Evolutionary conservation across 257 asterid genomes (phyloP), one percentile per base, ranked within the genome.

Genomic region (Salvia hispanica): DNA sequence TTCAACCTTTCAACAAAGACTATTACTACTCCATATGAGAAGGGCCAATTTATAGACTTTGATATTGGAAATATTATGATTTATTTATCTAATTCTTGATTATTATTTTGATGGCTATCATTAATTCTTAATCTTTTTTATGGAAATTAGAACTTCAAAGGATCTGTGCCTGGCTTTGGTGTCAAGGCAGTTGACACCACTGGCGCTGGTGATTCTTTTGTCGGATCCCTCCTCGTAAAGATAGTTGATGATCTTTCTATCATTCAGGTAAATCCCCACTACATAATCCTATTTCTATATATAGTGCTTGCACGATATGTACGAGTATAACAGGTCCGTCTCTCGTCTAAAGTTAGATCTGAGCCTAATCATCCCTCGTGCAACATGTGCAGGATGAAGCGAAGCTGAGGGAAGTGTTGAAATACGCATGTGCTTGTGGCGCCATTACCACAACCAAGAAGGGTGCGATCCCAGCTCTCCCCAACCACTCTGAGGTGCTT

Each of bases 381-480:
- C 45, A 25, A 28, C 3, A 14, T 2, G 55, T 68, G 45, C 79
- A 92, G 97, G 86, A 93, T 16, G 98, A 93, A 58, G 73, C 79
- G 11, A 85, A 77, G 62, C 75, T 93, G 85, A 93, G 65, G 91
- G 89, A 85, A 80, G 95, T 79, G 37, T 80, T 93, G 55, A 84
- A 71, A 63, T 93, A 86, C 73, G 83, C 98, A 4, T 83, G 92
- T 67, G 98, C 96, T 6, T 93, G 98, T 72, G 98, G 98, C 72
- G 98, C 98, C 48, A 90, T 93, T 33, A 93, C 97, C 34, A 93
- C 98, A 2, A 90, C 97, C 8, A 93, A 90, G 42, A 93, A 90
- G 80, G 98, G 98, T 39, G 98, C 98, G 12, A 93, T 93, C 70
- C 98, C 97, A 9, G 98, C 97, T 40, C 92, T 90, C 13, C 98